Evolutionary conservation across 306 rosid genomes (phyloP), one percentile per base, ranked within the genome.

Genomic region (Cicer cuneatum): DNA sequence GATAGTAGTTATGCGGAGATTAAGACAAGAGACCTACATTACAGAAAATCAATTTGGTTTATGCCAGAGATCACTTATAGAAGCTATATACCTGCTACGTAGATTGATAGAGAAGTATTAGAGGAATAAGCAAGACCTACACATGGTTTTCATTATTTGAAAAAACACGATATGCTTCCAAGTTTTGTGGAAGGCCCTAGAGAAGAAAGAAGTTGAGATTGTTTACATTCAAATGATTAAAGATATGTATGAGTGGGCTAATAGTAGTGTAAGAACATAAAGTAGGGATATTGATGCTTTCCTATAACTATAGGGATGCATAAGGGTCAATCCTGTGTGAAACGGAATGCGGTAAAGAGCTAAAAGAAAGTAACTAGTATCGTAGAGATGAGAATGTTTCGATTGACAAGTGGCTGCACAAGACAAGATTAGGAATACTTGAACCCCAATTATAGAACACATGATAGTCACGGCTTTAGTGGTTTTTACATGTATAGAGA

Each of bases 91-190:
- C 37, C 18, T 52, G 29, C 29, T 52, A 16, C 5, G 10, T 15
- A 52, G 58, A 51, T 16, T 53, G 59, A 8, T 18, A 53, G 33
- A 53, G 59, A 53, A 53, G 59, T 53, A 15, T 52, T 53, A 53
- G 18, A 29, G 33, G 10, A 53, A 18, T 53, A 53, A 21, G 38
- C 21, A 24, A 56, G 37, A 19, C 38, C 62, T 21, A 56, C 38
- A 10, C 14, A 56, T 21, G n/a, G 62, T 56, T 56, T 56, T 56
- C 62, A 56, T 56, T 56, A 56, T 56, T 56, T 56, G 38, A 29
- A 56, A 19, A 56, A 0, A 21, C 8, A 4, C 6, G 14, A 10
- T 56, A 56, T 11, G 11, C 10, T 56, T 56, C 39, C 62, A 5
- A 21, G 39, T 56, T 21, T 56, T 56, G 62, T 56, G 39, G 62